Base-by-base conservation (phyloP, 345 rosid species). In the Erodium maritimum region DNA sequence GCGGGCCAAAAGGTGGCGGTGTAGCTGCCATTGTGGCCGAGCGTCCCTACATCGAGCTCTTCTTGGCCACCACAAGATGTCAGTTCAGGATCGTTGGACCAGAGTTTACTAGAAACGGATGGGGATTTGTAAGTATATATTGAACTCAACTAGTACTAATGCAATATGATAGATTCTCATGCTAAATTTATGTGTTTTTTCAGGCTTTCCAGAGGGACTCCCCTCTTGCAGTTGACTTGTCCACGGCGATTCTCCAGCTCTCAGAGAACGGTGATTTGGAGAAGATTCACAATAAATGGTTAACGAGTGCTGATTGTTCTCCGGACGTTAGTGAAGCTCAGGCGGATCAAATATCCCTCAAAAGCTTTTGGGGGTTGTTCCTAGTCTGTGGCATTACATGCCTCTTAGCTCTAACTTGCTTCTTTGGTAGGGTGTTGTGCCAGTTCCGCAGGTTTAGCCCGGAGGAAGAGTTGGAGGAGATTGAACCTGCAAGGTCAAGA, bases 161-260 rank as follows among this genome's bases (percentile, higher is more conserved):
- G 13, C 8, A 24, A 22, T 23, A 18, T 17, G 3, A n/a, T n/a
- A n/a, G n/a, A 61, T 0, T 25, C 21, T 5, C 9, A 20, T 24
- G 37, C 9, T 29, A 6, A 3, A 11, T 29, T 29, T 29, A 0
- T 29, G 5, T 29, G 9, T 11, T 61, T 22, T 61, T 22, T 52
- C 84, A 91, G 96, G 98, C 96, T 3, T 91, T 91, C 69, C 96
- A 84, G 68, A 77, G 90, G 79, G 93, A 91, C 62, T 91, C 90
- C 14, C 96, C 98, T 37, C 83, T 91, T 17, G 93, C 95, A 0
- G 80, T 91, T 17, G 98, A 91, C 73, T 33, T 91, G 69, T 88
- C 98, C 13, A 91, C 96, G 0, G 85, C 98, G 3, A 76, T 91
- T 64, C 87, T 91, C 57, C 87, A 80, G 34, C 93, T 91, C 2